Conservation (phyloP, 352 stramenopile species). For the Globisporangium splendens region DNA sequence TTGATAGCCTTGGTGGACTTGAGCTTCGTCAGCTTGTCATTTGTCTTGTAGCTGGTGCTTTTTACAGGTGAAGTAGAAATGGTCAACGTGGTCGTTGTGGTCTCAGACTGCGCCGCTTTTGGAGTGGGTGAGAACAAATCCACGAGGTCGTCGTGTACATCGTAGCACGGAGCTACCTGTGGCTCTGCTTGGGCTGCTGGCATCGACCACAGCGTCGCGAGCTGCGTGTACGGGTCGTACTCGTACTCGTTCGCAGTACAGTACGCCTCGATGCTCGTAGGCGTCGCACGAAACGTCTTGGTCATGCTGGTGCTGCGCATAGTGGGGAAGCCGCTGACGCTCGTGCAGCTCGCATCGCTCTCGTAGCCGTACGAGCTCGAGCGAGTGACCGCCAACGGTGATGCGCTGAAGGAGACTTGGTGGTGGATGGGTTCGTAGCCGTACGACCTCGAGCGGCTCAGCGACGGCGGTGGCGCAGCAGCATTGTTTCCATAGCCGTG, state of each 20-base stretch:
- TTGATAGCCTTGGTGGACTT: constrained; percentile 37
- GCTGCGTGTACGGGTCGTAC: constrained; percentile 15
- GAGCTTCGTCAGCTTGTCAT: constrained; percentile 19
- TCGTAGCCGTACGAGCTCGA: constrained; percentile 5
- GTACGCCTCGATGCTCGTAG: constrained; percentile 13
- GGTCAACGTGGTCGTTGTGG: neutral
- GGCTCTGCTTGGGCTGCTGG: neutral
- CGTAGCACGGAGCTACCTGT: neutral
- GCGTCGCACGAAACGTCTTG: constrained; percentile 3
- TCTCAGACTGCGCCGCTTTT: neutral
- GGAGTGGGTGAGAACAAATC: neutral
- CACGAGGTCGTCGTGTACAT: neutral
- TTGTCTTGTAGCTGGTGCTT: neutral
- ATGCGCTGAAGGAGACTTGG: no score
- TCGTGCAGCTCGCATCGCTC: constrained; percentile 5
- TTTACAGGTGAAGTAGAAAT: neutral
- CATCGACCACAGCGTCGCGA: constrained; percentile 9
- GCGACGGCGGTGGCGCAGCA: neutral
- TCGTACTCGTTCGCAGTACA: constrained; percentile 1
- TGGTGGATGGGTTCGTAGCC: neutral
- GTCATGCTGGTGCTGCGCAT: neutral
- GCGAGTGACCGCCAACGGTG: neutral
- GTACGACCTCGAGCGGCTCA: constrained; percentile 1
- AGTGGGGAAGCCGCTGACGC: neutral
- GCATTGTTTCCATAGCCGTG: neutral